Conservation (phyloP, 768 basidiomycete genomes). For the Hericium coralloides region DNA sequence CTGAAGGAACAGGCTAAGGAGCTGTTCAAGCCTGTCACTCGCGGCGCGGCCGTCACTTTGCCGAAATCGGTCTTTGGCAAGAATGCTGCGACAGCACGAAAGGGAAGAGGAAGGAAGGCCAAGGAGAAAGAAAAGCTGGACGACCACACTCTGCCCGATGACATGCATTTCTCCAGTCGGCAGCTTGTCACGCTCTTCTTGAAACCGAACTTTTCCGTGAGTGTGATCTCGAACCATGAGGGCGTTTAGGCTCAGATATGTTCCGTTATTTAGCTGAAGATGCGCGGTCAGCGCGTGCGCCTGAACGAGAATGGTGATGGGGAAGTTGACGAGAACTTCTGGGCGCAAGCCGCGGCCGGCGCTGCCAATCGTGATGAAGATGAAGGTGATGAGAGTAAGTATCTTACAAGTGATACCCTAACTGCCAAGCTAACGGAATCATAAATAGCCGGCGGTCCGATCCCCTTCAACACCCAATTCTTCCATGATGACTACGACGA, state of each 20-base stretch:
- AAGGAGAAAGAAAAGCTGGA: slow-evolving; percentile 54
- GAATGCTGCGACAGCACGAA: slow-evolving; percentile 28
- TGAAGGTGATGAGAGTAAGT: slow-evolving; percentile 56
- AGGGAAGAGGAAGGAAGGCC: slow-evolving; percentile 39
- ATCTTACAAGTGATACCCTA: background rate
- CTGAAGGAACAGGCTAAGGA: slow-evolving; percentile 56
- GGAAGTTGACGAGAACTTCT: slow-evolving; percentile 93
- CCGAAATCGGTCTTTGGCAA: slow-evolving; percentile 23
- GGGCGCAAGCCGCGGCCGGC: slow-evolving; percentile 90
- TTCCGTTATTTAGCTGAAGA: slow-evolving; percentile 53
- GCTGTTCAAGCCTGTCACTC: slow-evolving; percentile 71
- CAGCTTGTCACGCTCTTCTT: slow-evolving; percentile 89
- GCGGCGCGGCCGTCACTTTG: slow-evolving; percentile 60
- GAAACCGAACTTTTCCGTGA: slow-evolving; percentile 90
- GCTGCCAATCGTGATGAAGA: slow-evolving; percentile 52
- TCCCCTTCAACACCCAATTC: slow-evolving; percentile 93
- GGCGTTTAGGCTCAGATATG: background rate
- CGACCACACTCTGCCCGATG: slow-evolving; percentile 81
- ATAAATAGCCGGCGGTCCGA: slow-evolving; percentile 40
- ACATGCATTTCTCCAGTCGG: slow-evolving; percentile 93
- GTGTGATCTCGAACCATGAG: slow-evolving; percentile 18
- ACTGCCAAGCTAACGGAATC: background rate
- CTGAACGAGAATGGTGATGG: slow-evolving; percentile 61
- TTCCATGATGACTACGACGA: slow-evolving; percentile 91
- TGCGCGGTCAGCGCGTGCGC: slow-evolving; percentile 65